Base-by-base conservation (phyloP, 352 stramenopile species). In the Pythium monospermum region DNA sequence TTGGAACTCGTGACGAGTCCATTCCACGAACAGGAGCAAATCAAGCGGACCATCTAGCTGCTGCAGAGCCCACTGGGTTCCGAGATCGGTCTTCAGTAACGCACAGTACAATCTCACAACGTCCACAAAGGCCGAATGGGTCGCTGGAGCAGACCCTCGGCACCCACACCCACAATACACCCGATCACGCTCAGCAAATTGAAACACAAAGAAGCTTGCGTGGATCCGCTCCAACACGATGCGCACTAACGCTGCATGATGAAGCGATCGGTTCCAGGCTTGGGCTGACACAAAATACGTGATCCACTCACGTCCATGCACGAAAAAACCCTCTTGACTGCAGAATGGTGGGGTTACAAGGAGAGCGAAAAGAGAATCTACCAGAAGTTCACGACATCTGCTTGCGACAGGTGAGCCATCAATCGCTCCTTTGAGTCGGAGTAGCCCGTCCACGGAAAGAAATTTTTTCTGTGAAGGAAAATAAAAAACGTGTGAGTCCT, bases 391-490 rank as follows among this genome's bases (percentile, higher is more conserved):
- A 12, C 49, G 49, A 8, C 19, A 28, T 25, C 13, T 13, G 15
- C 21, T 49, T 3, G 27, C 13, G 18, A 30, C 8, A 4, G 21
- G 4, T 16, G 42, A 3, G 2, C 6, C 30, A 16, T 57, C 39
- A 13, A 57, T 57, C 10, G 49, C 49, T n/a, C n/a, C 6, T 22
- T 39, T 41, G 4, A 57, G 18, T 45, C 32, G 23, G n/a, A 22
- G 19, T 3, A 57, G 27, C 1, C 49, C 49, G 31, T 28, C 36
- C 7, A 49, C 19, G 4, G 15, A 6, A 2, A 49, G 13, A 16
- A 57, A 57, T n/a, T 49, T 57, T 42, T 38, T 41, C 49, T 57
- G 19, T 28, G n/a, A n/a, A n/a, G n/a, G n/a, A n/a, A 55, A 39
- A n/a, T 7, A 5, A 1, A 51, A 18, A 18, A 32, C 5, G 23